Percentiles rank a stretch among this genome's conserved stretches.
phyloP scores from a whole-genome alignment of 306 rosid species.

The Cercis canadensis region DNA sequence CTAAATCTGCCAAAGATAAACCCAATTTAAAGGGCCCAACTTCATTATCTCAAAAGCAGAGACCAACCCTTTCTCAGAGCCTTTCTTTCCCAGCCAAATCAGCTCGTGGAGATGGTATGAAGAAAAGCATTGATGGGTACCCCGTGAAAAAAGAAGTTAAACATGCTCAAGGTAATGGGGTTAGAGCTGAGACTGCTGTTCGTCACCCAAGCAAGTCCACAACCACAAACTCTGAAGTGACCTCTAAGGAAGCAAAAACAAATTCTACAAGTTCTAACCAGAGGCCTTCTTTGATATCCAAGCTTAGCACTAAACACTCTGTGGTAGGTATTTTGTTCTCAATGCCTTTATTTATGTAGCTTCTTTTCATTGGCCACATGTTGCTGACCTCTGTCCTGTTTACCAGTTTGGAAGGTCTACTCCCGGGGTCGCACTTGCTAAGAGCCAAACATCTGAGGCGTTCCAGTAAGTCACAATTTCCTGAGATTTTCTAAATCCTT shows the following conservation, averaged over 20 bases:
- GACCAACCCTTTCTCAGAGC: conserved; percentile 70
- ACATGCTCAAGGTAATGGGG: conserved; percentile 45
- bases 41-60: conserved; percentile 51
- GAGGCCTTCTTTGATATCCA: conserved; percentile 55
- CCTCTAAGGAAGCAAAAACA: conserved; percentile 55
- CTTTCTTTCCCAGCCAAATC: conserved; percentile 76
- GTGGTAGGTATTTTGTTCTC: conserved; percentile 45
- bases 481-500: background rate
- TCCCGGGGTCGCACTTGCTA: conserved; percentile 42
- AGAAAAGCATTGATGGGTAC: conserved; percentile 67
- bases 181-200: conserved; percentile 50
- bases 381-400: conserved; percentile 15
- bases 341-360: conserved; percentile 6
- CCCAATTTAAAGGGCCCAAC: conserved; percentile 50
- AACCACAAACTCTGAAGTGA: conserved; percentile 49
- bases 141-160: conserved; percentile 51
- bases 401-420: conserved; percentile 61
- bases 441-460: conserved; percentile 51
- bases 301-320: conserved; percentile 45
- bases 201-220: conserved; percentile 52
- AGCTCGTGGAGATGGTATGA: conserved; percentile 55
- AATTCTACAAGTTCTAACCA: conserved; percentile 43
- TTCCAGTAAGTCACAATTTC: conserved; percentile 54
- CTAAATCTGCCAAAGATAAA: conserved; percentile 65
- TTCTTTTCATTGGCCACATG: conserved; percentile 30